Evolutionary conservation across 345 rosid species (phyloP).

Genomic region (Cardiospermum halicacabum): DNA sequence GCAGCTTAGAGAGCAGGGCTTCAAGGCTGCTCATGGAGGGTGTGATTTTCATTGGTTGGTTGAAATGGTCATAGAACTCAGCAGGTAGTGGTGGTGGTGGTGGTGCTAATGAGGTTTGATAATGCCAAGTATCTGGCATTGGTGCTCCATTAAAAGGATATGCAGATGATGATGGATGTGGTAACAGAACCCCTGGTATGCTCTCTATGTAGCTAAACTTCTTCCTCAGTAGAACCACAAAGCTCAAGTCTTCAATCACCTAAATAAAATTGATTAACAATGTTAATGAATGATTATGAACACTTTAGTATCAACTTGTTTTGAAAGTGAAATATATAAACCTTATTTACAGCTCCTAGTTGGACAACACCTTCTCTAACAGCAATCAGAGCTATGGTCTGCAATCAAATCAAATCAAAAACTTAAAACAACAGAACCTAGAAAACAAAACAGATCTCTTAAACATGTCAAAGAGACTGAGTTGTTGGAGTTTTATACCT

Average conservation of each 20-base stretch:
- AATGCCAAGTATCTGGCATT: constrained; percentile 42
- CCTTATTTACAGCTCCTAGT: constrained; percentile 89
- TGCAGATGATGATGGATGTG: constrained; percentile 84
- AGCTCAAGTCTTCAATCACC: constrained; percentile 88
- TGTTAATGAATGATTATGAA: constrained; percentile 1
- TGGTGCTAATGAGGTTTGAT: constrained; percentile 34
- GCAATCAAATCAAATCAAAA: constrained; percentile 22
- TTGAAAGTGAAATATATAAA: constrained; percentile 18
- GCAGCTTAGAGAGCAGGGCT: constrained; percentile 93
- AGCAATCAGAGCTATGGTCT: constrained; percentile 95
- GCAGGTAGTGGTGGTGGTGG: constrained; percentile 42
- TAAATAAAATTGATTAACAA: constrained; percentile 4
- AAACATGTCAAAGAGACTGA: background rate
- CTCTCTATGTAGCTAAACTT: constrained; percentile 88
- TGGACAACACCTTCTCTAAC: constrained; percentile 98
- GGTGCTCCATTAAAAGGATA: constrained; percentile 49
- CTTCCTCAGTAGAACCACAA: constrained; percentile 69
- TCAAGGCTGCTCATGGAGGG: constrained; percentile 99
- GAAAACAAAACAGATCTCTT: constrained; percentile 15
- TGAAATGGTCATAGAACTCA: constrained; percentile 38
- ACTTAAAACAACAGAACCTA: too few relatives aligned
- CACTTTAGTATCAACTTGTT: background rate
- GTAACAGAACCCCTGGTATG: constrained; percentile 88
- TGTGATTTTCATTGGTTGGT: constrained; percentile 53
- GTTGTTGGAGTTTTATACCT: constrained; percentile 39